Percentiles rank a stretch among this genome's conserved stretches.
Evolutionary conservation across 331 rosid species (phyloP).

Genomic region (Spiraea crenata): DNA sequence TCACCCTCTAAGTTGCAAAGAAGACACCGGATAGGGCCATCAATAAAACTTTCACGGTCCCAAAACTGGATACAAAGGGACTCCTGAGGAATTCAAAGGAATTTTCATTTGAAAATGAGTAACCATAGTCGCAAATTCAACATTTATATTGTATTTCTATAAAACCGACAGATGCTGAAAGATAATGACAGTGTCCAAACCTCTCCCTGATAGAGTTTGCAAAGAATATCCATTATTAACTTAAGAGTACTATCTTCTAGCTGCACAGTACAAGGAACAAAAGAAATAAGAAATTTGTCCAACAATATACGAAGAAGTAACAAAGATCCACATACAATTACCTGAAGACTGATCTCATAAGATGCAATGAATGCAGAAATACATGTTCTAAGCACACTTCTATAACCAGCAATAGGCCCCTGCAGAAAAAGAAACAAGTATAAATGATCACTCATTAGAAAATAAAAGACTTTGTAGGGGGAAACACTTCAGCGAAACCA

Average conservation of each 20-base stretch:
- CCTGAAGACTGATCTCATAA: slow-evolving; percentile 87
- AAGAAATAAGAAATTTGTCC: slow-evolving; percentile 35
- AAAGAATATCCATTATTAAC: slow-evolving; percentile 76
- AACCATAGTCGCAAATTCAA: slow-evolving; percentile 1
- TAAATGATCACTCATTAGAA: slow-evolving; percentile 9
- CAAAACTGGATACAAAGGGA: slow-evolving; percentile 91
- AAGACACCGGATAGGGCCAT: slow-evolving; percentile 83
- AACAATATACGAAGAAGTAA: slow-evolving; percentile 18
- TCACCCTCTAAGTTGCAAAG: slow-evolving; percentile 80
- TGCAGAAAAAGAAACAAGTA: slow-evolving; percentile 23
- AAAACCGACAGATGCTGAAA: slow-evolving; percentile 23
- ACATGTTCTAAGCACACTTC: slow-evolving; percentile 85
- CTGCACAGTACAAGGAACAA: slow-evolving; percentile 48
- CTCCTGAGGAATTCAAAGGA: slow-evolving; percentile 58
- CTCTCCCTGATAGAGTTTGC: slow-evolving; percentile 93
- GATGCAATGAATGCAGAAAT: slow-evolving; percentile 89
- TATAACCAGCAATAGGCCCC: slow-evolving; percentile 82
- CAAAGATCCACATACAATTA: slow-evolving; percentile 31
- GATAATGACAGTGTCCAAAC: slow-evolving; percentile 57
- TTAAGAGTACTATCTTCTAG: slow-evolving; percentile 53
- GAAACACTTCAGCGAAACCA: not conserved
- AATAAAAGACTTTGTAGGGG: not conserved
- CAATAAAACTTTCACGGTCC: slow-evolving; percentile 88
- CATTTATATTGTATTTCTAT: not conserved
- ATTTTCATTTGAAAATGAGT: slow-evolving; percentile 19